Percentiles rank a stretch among this genome's conserved stretches.
Conservation (phyloP, 2,329 filamentous ascomycete genomes). For the Thielaviopsis musarum region DNA sequence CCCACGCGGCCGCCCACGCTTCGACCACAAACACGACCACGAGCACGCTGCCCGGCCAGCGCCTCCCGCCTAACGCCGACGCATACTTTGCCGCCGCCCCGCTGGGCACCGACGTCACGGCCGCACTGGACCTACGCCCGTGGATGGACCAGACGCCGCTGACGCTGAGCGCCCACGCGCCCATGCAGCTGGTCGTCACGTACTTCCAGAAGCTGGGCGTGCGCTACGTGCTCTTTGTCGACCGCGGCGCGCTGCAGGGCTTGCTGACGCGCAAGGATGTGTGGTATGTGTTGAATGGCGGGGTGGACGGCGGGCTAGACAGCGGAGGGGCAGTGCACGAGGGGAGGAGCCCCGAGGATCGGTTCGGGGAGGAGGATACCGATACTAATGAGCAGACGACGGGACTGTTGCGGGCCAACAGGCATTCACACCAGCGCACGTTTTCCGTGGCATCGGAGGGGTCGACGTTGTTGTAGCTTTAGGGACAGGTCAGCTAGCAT, state of each 20-base stretch:
- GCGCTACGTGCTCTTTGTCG: constrained; percentile 74
- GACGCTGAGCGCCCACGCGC: constrained; percentile 61
- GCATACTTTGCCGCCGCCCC: constrained; percentile 74
- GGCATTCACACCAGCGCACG: neutral
- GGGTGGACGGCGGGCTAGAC: neutral
- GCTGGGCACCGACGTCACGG: constrained; percentile 50
- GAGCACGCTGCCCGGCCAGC: constrained; percentile 14
- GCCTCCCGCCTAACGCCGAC: constrained; percentile 53
- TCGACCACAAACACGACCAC: too few relatives aligned
- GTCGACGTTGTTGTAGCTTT: constrained; percentile 9
- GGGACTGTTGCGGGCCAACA: constrained; percentile 1
- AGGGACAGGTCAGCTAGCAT: neutral
- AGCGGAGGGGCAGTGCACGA: neutral
- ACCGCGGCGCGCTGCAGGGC: constrained; percentile 66
- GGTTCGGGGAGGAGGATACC: constrained; percentile 1
- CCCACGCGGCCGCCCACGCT: constrained; percentile 26
- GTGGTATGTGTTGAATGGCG: constrained; percentile 71
- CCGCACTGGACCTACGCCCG: constrained; percentile 69
- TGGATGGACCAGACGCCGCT: constrained; percentile 99
- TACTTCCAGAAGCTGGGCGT: constrained; percentile 94
- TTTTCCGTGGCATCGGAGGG: constrained; percentile 13
- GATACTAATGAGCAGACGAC: constrained; percentile 14
- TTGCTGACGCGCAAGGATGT: constrained; percentile 94
- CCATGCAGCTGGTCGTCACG: constrained; percentile 67
- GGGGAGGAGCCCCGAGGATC: constrained; percentile 4